Conservation (phyloP, 2,329 filamentous ascomycete genomes). For the Fusarium sp. region DNA sequence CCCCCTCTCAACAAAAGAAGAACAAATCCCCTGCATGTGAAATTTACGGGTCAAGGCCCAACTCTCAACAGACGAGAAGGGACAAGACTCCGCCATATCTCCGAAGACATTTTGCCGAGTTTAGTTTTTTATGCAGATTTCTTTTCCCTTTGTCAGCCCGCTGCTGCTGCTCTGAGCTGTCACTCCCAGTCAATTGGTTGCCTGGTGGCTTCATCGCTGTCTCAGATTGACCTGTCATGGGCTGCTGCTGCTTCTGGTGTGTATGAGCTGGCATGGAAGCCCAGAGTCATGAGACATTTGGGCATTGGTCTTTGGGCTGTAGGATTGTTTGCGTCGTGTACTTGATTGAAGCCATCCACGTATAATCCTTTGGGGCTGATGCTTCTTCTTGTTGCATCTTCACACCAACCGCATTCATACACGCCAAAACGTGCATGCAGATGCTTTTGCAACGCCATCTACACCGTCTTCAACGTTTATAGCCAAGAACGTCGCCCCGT, state of each 20-base stretch:
- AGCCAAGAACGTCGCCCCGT: neutral
- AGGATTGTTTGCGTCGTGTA: neutral
- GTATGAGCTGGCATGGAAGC: conserved; percentile 33
- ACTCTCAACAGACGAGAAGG: conserved; percentile 28
- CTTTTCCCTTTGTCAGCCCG: neutral
- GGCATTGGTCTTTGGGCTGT: conserved; percentile 2
- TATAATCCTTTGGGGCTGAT: neutral
- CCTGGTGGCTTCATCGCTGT: conserved; percentile 6
- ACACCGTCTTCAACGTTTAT: neutral
- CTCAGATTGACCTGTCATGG: conserved; percentile 8
- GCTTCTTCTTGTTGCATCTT: neutral
- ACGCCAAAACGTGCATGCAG: neutral
- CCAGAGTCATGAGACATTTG: conserved; percentile 33
- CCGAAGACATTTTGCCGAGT: conserved; percentile 22
- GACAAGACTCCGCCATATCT: conserved; percentile 36
- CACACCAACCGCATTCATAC: neutral
- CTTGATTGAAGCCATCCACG: neutral
- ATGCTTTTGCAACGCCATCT: neutral
- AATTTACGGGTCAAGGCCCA: conserved; percentile 1
- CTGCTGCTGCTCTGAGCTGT: neutral
- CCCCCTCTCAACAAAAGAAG: conserved; percentile 33
- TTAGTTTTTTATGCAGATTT: conserved; percentile 9
- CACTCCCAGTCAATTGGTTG: neutral
- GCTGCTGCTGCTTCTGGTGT: conserved; percentile 4
- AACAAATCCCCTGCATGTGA: conserved; percentile 30